Evolutionary conservation across 1,284 basidiomycete genomes (phyloP).

Genomic region (Fomitopsis pinicola): DNA sequence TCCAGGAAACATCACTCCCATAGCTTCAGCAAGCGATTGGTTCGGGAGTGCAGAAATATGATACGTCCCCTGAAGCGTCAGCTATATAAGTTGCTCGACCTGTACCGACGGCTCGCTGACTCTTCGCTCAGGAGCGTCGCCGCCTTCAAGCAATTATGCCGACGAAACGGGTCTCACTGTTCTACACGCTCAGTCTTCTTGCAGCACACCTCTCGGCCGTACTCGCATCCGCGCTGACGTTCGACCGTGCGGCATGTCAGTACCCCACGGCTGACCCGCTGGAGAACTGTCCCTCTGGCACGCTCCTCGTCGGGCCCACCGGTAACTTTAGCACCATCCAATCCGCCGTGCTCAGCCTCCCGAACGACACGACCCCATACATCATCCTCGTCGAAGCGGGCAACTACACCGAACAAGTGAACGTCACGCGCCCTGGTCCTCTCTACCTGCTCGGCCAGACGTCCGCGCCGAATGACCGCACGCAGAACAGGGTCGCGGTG

Average conservation of each 20-base stretch:
- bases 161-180: not conserved
- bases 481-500: conserved; percentile 3
- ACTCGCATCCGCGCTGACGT: not conserved
- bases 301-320: conserved; percentile 7
- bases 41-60: not conserved
- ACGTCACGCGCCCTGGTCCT: conserved; percentile 4
- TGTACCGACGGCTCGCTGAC: not conserved
- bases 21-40: not conserved
- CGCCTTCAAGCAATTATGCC: not conserved
- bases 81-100: not conserved
- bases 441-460: conserved; percentile 7
- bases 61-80: not conserved
- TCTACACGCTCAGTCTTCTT: not conserved
- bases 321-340: conserved; percentile 5
- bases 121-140: not conserved
- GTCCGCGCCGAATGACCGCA: not conserved
- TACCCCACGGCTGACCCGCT: conserved; percentile 5
- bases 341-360: conserved; percentile 6
- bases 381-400: conserved; percentile 4
- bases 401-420: conserved; percentile 7
- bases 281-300: not conserved
- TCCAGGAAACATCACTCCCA: not conserved
- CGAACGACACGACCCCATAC: conserved; percentile 5
- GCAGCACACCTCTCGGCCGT: not conserved
- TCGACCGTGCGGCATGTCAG: conserved; percentile 1